Conservation (phyloP, 129 eudicot species). For the Arctium minus region DNA sequence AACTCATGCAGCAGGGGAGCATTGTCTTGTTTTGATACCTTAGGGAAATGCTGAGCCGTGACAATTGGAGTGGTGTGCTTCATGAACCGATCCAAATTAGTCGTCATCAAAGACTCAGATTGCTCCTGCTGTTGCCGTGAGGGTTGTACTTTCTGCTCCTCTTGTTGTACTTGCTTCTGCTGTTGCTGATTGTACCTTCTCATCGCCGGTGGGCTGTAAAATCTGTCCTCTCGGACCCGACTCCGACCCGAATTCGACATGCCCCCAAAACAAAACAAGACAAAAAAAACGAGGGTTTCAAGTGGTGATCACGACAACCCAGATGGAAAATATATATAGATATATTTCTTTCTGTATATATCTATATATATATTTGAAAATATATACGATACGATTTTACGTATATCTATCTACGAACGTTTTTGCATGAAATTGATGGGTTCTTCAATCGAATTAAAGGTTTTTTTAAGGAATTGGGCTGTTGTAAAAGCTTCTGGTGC, state of each 20-base stretch:
- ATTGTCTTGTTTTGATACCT: constrained; percentile 39
- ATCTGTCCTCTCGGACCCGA: constrained; percentile 63
- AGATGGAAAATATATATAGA: background rate
- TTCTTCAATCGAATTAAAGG: constrained; percentile 4
- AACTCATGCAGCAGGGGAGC: background rate
- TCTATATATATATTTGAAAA: background rate
- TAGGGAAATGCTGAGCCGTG: constrained; percentile 62
- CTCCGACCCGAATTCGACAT: constrained; percentile 58
- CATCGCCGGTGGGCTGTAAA: constrained; percentile 92
- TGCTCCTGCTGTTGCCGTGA: constrained; percentile 25
- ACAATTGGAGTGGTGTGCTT: constrained; percentile 84
- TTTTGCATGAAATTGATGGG: constrained; percentile 9
- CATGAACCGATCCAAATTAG: constrained; percentile 88
- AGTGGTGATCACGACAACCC: constrained; percentile 18
- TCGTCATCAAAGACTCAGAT: constrained; percentile 11
- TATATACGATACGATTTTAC: background rate
- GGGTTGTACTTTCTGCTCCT: constrained; percentile 34
- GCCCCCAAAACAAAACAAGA: background rate
- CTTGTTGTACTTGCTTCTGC: constrained; percentile 38
- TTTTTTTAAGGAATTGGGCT: constrained; percentile 5
- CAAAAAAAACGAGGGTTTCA: background rate
- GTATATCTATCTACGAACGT: background rate
- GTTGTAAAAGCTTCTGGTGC: background rate
- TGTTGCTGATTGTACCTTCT: constrained; percentile 49
- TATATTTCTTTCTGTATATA: background rate